Evolutionary conservation across 192 early-diverging fungal genomes (phyloP).

Genomic region (Coemansia sp.): DNA sequence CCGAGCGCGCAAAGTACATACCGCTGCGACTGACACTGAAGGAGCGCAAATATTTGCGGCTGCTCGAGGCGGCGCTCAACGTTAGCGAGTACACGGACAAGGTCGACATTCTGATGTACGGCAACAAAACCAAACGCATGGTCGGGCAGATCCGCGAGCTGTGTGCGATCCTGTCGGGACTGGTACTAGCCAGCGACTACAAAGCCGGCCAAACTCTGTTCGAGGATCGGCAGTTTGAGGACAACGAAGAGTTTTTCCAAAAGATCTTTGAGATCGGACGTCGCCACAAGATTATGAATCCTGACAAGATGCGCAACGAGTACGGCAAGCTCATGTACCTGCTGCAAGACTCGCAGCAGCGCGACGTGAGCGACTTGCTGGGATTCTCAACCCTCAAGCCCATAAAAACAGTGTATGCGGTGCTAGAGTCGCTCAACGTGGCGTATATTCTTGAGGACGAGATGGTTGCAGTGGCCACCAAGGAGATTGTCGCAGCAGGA

Average conservation of each 20-base stretch:
- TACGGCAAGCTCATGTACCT: constrained; percentile 98
- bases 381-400: constrained; percentile 76
- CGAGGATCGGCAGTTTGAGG: constrained; percentile 63
- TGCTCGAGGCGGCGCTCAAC: constrained; percentile 91
- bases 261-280: constrained; percentile 67
- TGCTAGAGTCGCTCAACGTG: constrained; percentile 66
- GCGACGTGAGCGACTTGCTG: constrained; percentile 76
- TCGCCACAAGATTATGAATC: constrained; percentile 89
- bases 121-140: constrained; percentile 83
- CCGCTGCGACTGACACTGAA: constrained; percentile 85
- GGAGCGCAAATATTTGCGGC: constrained; percentile 90
- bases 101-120: constrained; percentile 76
- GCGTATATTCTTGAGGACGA: constrained; percentile 77
- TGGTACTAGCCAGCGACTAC: constrained; percentile 82
- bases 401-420: constrained; percentile 87
- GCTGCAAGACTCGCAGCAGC: constrained; percentile 72
- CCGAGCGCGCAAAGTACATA: constrained; percentile 88
- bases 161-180: constrained; percentile 90
- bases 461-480: constrained; percentile 63
- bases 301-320: constrained; percentile 93
- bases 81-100: constrained; percentile 90
- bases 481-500: constrained; percentile 68
- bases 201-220: constrained; percentile 79
- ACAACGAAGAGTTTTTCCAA: constrained; percentile 80
- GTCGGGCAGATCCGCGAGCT: constrained; percentile 94